Conservation (phyloP, 208 protist species). For the Borovskyia barvae region DNA sequence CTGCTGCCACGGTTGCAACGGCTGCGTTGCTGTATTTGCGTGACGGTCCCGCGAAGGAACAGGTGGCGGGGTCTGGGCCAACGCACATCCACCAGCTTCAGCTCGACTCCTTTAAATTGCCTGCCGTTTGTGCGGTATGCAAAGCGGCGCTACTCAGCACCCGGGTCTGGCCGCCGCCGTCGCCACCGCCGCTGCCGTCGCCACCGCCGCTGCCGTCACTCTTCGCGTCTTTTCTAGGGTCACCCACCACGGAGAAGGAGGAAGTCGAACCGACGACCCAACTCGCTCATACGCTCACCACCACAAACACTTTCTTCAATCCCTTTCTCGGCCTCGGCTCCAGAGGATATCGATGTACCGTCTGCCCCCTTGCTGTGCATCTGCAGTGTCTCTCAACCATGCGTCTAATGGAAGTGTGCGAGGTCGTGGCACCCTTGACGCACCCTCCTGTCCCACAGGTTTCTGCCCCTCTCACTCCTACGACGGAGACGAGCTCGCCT, state of each 20-base stretch:
- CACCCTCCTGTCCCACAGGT: not conserved
- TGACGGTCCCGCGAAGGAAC: too few species aligned
- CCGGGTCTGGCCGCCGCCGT: slow-evolving; percentile 9
- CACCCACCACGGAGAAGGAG: not conserved
- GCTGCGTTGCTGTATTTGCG: too few species aligned
- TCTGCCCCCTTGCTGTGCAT: slow-evolving; percentile 38
- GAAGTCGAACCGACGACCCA: too few species aligned
- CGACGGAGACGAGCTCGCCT: not conserved
- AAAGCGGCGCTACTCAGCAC: not conserved
- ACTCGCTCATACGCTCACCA: too few species aligned
- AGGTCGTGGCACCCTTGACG: slow-evolving; percentile 13
- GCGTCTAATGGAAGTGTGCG: slow-evolving; percentile 13
- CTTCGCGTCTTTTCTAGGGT: not conserved
- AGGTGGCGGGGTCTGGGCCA: too few species aligned
- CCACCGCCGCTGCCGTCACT: slow-evolving; percentile 3
- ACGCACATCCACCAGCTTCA: slow-evolving; percentile 24
- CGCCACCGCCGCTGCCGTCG: not conserved
- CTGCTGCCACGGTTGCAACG: too few species aligned
- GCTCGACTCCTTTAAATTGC: slow-evolving; percentile 18
- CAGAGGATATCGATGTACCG: slow-evolving; percentile 37
- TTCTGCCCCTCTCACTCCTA: not conserved
- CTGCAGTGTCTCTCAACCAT: slow-evolving; percentile 33
- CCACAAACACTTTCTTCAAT: too few species aligned
- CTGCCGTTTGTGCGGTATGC: slow-evolving; percentile 17
- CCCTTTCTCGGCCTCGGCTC: slow-evolving; percentile 42